Evolutionary conservation across 441 rosid genomes (phyloP), one percentile per base, ranked within the genome.

Genomic region (Adansonia madagascariensis): DNA sequence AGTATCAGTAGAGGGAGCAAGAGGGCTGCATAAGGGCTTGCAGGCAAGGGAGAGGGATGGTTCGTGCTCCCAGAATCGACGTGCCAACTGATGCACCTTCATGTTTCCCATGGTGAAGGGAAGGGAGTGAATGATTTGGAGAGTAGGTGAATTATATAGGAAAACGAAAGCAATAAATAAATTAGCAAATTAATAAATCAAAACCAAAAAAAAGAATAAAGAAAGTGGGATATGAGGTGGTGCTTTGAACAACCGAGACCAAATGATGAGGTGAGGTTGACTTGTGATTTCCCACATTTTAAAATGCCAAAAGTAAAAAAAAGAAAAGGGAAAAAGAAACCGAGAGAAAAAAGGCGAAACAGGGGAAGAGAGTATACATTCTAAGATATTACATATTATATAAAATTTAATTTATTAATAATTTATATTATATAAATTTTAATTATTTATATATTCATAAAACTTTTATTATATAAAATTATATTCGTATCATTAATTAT

Each of bases 261-360:
- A 92, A 91, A 95, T 93, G 89, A 95, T 95, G 94, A 84, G 93
- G 81, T 56, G 81, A 88, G 97, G 97, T 95, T 95, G 99, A 95
- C 99, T 91, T 93, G 78, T 72, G 86, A 82, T 85, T 83, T 86
- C 75, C 56, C 80, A 68, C 75, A 73, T 57, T 81, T 82, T 76
- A 39, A 73, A 79, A 65, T 59, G 41, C 5, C 46, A 9, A 9
- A 18, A 68, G 17, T 15, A 18, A 39, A 5, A 41, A 72, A 63
- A 39, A 17, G 8, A 75, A 63, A 69, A 24, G 27, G 27, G 27
- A 24, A 24, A 24, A 47, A 47, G 52, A 11, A 20, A 57, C 35
- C 20, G 0, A 17, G 4, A 20, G 8, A 57, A 27, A 14, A 49
- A 57, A 14, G 39, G 14, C 47, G 74, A 49, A 69, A 8, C 14